These are phyloP conservation scores for Aspergillus indologenus DNA, from an alignment of 495 filamentous ascomycete genomes.

Conservation along the genomic window DNA sequence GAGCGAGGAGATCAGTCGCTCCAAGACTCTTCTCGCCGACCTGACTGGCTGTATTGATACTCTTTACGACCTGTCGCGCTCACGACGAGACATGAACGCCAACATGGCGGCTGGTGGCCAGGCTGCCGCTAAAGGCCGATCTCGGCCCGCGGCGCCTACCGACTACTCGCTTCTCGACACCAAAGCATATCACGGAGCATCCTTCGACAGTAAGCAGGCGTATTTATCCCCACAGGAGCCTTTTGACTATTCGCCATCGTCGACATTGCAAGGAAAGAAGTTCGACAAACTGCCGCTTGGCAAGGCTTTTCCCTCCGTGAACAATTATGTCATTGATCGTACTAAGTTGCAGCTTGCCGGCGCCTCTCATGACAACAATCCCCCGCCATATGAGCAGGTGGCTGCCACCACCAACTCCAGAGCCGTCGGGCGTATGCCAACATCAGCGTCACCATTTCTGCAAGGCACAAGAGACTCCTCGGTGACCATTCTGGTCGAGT, in stretches of 20 bases:
- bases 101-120: constrained; percentile 40
- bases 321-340: constrained; percentile 40
- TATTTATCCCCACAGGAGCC: constrained; percentile 21
- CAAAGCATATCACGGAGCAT: constrained; percentile 27
- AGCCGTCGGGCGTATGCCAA: constrained; percentile 44
- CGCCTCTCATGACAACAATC: constrained; percentile 40
- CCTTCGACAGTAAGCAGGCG: constrained; percentile 34
- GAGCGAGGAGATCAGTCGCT: constrained; percentile 46
- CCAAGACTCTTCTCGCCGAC: constrained; percentile 64
- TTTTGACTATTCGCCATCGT: constrained; percentile 21
- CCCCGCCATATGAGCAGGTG: constrained; percentile 47
- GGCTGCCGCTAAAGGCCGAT: constrained; percentile 24
- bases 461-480: constrained; percentile 37
- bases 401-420: constrained; percentile 45
- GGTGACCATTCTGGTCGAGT: constrained; percentile 45
- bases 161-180: constrained; percentile 18
- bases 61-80: constrained; percentile 79
- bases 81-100: constrained; percentile 53
- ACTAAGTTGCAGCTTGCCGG: constrained; percentile 45
- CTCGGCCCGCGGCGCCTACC: constrained; percentile 17
- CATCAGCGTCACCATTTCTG: constrained; percentile 38
- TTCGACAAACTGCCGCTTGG: constrained; percentile 16
- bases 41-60: constrained; percentile 84
- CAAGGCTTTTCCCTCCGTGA: constrained; percentile 20
- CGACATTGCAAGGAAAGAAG: constrained; percentile 15